phyloP scores from a whole-genome alignment of 495 filamentous ascomycete genomes.

The Trichoderma asperelloides region DNA sequence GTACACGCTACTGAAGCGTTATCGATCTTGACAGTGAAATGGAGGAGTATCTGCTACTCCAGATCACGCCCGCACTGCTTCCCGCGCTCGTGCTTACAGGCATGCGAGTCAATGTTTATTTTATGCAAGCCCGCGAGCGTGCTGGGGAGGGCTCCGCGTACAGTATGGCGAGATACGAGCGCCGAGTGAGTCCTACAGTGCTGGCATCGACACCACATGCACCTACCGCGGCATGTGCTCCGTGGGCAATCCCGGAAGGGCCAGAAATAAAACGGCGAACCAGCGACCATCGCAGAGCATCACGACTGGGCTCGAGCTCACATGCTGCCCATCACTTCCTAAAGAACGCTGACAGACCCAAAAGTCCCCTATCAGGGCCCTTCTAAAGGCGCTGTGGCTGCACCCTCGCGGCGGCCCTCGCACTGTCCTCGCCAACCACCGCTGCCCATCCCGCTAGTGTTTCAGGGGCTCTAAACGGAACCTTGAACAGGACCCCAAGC shows the following conservation, averaged over 20 bases:
- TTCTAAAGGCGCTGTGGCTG: slow-evolving; percentile 4
- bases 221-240: too few relatives aligned
- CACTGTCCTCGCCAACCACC: slow-evolving; percentile 7
- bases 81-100: background rate
- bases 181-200: too few relatives aligned
- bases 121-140: background rate
- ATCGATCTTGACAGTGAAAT: background rate
- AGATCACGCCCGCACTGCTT: background rate
- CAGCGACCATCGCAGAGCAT: background rate
- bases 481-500: background rate
- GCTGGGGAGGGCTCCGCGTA: background rate
- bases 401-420: background rate
- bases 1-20: background rate
- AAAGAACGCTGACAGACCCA: background rate
- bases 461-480: slow-evolving; percentile 1
- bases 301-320: background rate
- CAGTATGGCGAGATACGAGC: too few relatives aligned
- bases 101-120: background rate
- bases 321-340: background rate
- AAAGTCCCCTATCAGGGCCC: background rate
- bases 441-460: background rate
- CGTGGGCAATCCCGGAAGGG: background rate
- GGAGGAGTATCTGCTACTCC: background rate
- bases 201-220: too few relatives aligned
- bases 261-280: background rate